Conservation (phyloP, 1,284 basidiomycete species). For the Ganoderma leucocontextum region DNA sequence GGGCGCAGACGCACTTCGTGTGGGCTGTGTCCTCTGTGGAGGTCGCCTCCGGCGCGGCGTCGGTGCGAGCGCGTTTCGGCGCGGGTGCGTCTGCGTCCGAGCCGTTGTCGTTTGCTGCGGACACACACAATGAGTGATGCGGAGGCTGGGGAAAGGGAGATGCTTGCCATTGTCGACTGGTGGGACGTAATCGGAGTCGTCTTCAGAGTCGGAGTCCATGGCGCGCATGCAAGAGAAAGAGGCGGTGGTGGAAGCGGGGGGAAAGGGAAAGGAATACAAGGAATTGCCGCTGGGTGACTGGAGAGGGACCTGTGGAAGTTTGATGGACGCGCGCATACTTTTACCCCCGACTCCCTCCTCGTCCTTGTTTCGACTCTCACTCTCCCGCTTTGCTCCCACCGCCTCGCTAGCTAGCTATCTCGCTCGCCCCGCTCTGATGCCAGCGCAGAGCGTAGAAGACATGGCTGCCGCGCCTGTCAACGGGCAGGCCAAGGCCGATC, state of each 20-base stretch:
- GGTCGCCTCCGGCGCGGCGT: constrained; percentile 35
- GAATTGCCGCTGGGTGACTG: constrained; percentile 20
- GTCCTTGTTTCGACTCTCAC: background rate
- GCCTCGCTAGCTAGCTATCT: constrained; percentile 14
- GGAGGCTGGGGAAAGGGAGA: background rate
- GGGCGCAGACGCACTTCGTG: constrained; percentile 22
- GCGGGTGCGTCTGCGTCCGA: constrained; percentile 24
- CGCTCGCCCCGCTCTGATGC: constrained; percentile 21
- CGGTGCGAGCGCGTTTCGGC: constrained; percentile 30
- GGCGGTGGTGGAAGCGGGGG: constrained; percentile 25
- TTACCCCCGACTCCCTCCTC: constrained; percentile 16
- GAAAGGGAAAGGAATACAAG: constrained; percentile 11
- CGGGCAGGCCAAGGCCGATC: constrained; percentile 21
- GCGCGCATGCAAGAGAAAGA: constrained; percentile 14
- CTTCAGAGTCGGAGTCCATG: constrained; percentile 63
- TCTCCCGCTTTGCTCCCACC: constrained; percentile 5
- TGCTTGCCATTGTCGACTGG: constrained; percentile 42
- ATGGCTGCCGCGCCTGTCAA: constrained; percentile 15
- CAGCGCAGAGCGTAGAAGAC: constrained; percentile 24
- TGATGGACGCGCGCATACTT: constrained; percentile 32
- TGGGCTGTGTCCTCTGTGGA: constrained; percentile 13
- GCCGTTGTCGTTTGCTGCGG: constrained; percentile 14
- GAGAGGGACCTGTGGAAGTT: constrained; percentile 24
- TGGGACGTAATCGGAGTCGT: constrained; percentile 74
- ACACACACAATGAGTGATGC: constrained; percentile 4